Evolutionary conservation across 116 monocot genomes (phyloP), one percentile per base, ranked within the genome.

Genomic region (Phalaenopsis hybrid): DNA sequence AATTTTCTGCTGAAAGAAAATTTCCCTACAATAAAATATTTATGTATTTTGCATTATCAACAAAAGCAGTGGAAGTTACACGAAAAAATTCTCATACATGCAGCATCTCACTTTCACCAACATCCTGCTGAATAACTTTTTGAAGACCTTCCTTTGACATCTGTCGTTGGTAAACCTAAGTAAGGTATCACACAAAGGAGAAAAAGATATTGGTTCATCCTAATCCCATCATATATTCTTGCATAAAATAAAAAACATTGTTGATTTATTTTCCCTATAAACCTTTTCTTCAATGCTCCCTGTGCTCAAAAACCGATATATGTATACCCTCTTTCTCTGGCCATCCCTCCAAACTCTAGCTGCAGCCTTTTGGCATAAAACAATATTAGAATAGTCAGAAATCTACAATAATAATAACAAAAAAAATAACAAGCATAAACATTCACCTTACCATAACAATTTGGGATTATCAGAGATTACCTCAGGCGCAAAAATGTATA

Each of bases 231-330:
- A 65, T n/a, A 79, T 21, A 8, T 59, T 2, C 61, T 34, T 20
- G n/a, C 5, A 45, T 20, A 28, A n/a, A 79, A 44, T 11, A 5
- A 79, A 18, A 79, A 79, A 4, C 31, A 13, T 50, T 77, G 51
- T 23, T 50, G 6, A n/a, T 1, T 59, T 82, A 33, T 20, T 28
- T 18, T 48, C 4, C 16, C 10, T 15, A 82, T 37, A 15, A 81
- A 99, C 99, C 93, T 99, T 99, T 84, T 99, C 99, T 89, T 99
- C 99, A 85, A 99, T 95, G 76, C 93, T 99, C 85, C 99, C 95
- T 18, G 92, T 91, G 86, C 91, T 93, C 81, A 99, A 85, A 78
- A 99, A 99, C 76, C 99, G 88, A 80, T 99, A 99, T 21, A 95
- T 93, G 82, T 86, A 99, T 46, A 99, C 95, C 85, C 99, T 85